phyloP scores from a whole-genome alignment of 805 yeast species.

The Teunomyces lycoperdinae region DNA sequence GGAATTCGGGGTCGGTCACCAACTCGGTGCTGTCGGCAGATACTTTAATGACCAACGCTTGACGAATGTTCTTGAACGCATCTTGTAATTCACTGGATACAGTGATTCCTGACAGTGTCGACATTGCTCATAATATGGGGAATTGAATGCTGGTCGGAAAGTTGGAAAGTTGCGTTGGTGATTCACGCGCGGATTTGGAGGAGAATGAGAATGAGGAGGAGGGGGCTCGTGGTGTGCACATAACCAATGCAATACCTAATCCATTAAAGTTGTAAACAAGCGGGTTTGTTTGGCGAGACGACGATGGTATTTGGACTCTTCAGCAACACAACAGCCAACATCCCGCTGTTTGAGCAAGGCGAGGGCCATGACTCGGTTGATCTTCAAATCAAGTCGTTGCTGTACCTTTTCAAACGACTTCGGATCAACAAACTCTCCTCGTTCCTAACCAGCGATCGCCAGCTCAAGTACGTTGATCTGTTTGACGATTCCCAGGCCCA shows the following conservation, averaged over 20 bases:
- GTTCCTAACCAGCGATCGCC: conserved; percentile 29
- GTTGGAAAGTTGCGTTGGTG: too few species aligned
- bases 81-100: conserved; percentile 41
- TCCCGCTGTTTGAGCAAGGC: conserved; percentile 15
- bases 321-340: conserved; percentile 2
- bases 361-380: conserved; percentile 49
- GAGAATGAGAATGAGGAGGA: background rate
- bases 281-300: background rate
- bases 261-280: background rate
- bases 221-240: background rate
- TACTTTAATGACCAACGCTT: conserved; percentile 30
- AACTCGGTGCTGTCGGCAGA: conserved; percentile 33
- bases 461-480: conserved; percentile 16
- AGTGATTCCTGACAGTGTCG: conserved; percentile 44
- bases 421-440: conserved; percentile 41
- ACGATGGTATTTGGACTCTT: background rate
- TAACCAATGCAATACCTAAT: background rate
- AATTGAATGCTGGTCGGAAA: too few species aligned
- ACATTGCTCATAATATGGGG: conserved; percentile 20
- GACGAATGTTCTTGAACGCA: conserved; percentile 35
- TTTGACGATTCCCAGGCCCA: background rate
- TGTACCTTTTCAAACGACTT: conserved; percentile 55
- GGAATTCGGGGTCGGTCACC: conserved; percentile 23
- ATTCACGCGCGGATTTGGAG: too few species aligned
- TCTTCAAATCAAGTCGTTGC: conserved; percentile 56